Evolutionary conservation across 2,329 filamentous ascomycete species (phyloP).

Genomic region (Lachnellula suecica): DNA sequence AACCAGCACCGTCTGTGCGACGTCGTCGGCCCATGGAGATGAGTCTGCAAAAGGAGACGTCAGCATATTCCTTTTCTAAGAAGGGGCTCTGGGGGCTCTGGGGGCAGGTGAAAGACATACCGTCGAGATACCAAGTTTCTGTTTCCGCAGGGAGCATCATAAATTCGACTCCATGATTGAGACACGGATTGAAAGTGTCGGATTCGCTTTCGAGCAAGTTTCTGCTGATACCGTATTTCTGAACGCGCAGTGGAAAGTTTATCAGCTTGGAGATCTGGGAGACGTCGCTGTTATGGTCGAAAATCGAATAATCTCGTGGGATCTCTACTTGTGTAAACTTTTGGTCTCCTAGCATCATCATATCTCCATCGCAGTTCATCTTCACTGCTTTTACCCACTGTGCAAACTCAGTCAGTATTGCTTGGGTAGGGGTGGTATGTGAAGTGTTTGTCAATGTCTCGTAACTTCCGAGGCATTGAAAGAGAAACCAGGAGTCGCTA

Average conservation of each 20-base stretch:
- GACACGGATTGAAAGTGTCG: background rate
- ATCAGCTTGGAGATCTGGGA: background rate
- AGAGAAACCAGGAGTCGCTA: too few relatives aligned
- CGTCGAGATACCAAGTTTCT: background rate
- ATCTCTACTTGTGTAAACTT: background rate
- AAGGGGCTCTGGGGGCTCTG: background rate
- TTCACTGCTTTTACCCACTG: background rate
- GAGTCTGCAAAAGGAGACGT: background rate
- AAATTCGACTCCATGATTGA: background rate
- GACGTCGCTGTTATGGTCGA: background rate
- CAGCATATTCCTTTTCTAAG: too few relatives aligned
- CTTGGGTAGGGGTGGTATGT: too few relatives aligned
- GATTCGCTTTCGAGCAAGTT: background rate
- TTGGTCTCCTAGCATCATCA: background rate
- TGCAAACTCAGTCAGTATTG: too few relatives aligned
- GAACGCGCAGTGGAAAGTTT: background rate
- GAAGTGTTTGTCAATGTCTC: too few relatives aligned
- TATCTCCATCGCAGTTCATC: background rate
- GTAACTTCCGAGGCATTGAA: too few relatives aligned
- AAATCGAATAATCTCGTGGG: background rate
- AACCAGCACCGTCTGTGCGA: background rate
- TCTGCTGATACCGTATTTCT: background rate
- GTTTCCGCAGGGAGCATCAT: background rate
- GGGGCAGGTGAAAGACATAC: background rate
- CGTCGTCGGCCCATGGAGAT: background rate